phyloP scores from a whole-genome alignment of 2,329 filamentous ascomycete genomes.

The Verticillium nubilum region DNA sequence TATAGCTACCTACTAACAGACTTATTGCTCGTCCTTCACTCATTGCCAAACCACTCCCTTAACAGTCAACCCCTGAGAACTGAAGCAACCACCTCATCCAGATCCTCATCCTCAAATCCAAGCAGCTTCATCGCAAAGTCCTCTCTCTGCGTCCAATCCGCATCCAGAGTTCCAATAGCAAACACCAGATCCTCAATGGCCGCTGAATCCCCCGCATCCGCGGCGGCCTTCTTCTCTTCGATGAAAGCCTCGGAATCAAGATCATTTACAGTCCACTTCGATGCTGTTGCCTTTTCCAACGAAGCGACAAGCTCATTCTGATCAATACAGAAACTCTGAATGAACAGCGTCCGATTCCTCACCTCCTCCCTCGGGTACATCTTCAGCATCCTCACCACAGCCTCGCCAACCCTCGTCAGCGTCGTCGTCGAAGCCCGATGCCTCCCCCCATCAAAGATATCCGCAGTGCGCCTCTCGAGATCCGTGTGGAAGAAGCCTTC shows the following conservation, averaged over 20 bases:
- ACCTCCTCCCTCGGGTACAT: conserved; percentile 18
- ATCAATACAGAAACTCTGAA: conserved; percentile 33
- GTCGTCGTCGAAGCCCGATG: conserved; percentile 27
- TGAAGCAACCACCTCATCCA: conserved; percentile 32
- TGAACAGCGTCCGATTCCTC: conserved; percentile 27
- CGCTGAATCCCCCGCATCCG: conserved; percentile 28
- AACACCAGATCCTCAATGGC: conserved; percentile 44
- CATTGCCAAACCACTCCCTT: too few species aligned
- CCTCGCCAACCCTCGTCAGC: conserved; percentile 25
- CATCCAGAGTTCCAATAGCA: conserved; percentile 39
- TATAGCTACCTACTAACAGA: too few species aligned
- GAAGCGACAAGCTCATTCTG: conserved; percentile 27
- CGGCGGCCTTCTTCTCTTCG: conserved; percentile 26
- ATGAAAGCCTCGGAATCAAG: conserved; percentile 34
- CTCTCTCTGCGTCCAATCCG: conserved; percentile 39
- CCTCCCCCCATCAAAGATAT: conserved; percentile 27
- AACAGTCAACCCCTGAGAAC: not conserved
- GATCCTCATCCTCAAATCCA: conserved; percentile 38
- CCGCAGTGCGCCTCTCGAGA: conserved; percentile 19
- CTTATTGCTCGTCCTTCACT: too few species aligned
- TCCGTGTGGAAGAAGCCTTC: conserved; percentile 29
- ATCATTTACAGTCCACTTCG: conserved; percentile 21
- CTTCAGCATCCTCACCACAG: conserved; percentile 25
- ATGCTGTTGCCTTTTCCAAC: conserved; percentile 25
- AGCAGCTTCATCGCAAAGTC: conserved; percentile 42